These are phyloP conservation scores for Penicillium sp. DNA, from an alignment of 2,329 filamentous ascomycete species.

Conservation along the genomic window DNA sequence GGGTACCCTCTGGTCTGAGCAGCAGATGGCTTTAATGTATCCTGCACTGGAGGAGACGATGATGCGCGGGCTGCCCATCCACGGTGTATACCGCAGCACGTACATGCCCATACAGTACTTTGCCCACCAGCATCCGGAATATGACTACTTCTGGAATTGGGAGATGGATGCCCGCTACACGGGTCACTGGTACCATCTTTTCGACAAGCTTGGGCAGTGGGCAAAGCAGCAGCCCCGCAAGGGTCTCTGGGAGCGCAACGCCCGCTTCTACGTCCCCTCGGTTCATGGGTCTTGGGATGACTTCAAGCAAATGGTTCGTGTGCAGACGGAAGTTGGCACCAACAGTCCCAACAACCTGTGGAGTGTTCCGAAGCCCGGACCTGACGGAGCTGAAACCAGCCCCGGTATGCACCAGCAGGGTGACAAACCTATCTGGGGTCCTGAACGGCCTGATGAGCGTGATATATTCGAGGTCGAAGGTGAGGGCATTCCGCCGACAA, in stretches of 20 bases:
- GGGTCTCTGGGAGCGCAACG: constrained; percentile 73
- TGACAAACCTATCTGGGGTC: constrained; percentile 75
- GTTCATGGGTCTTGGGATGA: constrained; percentile 75
- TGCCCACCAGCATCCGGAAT: constrained; percentile 71
- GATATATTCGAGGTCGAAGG: constrained; percentile 68
- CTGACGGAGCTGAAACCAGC: constrained; percentile 20
- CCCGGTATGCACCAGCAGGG: constrained; percentile 31
- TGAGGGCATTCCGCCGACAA: constrained; percentile 66
- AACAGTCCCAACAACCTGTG: constrained; percentile 62
- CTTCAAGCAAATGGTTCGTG: constrained; percentile 69
- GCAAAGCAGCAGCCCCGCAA: constrained; percentile 68
- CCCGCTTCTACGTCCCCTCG: constrained; percentile 69
- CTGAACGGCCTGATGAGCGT: constrained; percentile 59
- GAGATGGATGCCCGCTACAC: constrained; percentile 76
- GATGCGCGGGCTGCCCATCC: constrained; percentile 66
- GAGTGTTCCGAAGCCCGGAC: constrained; percentile 43
- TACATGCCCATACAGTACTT: constrained; percentile 96
- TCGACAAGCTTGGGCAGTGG: constrained; percentile 65
- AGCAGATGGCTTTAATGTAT: constrained; percentile 86
- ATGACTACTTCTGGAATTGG: constrained; percentile 81
- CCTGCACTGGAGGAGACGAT: constrained; percentile 77
- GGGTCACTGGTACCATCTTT: constrained; percentile 74
- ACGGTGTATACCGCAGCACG: constrained; percentile 86
- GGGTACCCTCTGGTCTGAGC: constrained; percentile 87
- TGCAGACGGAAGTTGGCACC: constrained; percentile 66